Evolutionary conservation across 805 yeast genomes (phyloP).

Genomic region (Starmera amethionina): DNA sequence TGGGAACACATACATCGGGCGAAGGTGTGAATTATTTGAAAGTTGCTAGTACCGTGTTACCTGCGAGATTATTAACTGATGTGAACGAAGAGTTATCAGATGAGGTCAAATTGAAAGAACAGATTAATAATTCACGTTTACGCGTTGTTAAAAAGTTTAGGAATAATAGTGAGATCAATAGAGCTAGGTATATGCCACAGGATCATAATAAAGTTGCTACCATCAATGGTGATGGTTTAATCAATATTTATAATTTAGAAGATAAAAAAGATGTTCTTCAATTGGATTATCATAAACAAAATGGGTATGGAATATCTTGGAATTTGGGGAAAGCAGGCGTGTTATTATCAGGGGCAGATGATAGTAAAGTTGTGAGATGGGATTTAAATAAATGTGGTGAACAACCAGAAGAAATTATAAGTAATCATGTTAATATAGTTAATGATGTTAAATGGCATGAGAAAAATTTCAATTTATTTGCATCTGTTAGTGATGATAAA

Average conservation of each 20-base stretch:
- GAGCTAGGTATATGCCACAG: constrained; percentile 66
- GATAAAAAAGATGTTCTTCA: constrained; percentile 17
- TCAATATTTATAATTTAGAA: constrained; percentile 37
- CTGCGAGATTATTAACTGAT: constrained; percentile 26
- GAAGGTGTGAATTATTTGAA: constrained; percentile 58
- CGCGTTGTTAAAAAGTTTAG: constrained; percentile 51
- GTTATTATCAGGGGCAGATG: constrained; percentile 58
- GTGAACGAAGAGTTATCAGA: constrained; percentile 16
- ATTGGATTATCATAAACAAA: constrained; percentile 45
- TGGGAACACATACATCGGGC: constrained; percentile 71
- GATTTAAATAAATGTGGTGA: constrained; percentile 26
- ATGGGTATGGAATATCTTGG: constrained; percentile 75
- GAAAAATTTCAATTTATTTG: constrained; percentile 38
- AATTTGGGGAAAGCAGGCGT: constrained; percentile 37
- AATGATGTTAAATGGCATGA: constrained; percentile 74
- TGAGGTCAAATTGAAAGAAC: constrained; percentile 10
- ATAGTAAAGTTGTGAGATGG: constrained; percentile 52
- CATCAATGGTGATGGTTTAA: constrained; percentile 57
- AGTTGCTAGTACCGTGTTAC: constrained; percentile 51
- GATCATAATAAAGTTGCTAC: constrained; percentile 47
- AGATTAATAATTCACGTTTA: constrained; percentile 39
- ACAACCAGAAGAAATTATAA: constrained; percentile 23
- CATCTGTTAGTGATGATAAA: constrained; percentile 68
- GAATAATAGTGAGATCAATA: constrained; percentile 57
- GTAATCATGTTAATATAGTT: constrained; percentile 46